Evolutionary conservation across 1,139 yeast species (phyloP).

Genomic region (Pichia sp.): DNA sequence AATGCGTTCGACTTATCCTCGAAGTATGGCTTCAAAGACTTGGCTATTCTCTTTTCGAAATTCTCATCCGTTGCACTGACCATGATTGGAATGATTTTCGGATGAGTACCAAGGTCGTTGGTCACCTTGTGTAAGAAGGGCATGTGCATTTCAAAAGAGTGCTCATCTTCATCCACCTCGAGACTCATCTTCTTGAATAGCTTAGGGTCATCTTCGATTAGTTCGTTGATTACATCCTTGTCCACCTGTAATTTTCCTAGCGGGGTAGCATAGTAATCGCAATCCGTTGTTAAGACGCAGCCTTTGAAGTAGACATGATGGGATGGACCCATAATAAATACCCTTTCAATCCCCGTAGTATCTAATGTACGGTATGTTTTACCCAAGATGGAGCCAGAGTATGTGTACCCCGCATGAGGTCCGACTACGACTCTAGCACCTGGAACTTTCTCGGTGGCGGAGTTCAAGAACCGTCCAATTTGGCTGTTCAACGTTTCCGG

Average conservation of each 20-base stretch:
- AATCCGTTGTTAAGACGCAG: slow-evolving; percentile 54
- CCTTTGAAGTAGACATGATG: slow-evolving; percentile 81
- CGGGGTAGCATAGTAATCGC: slow-evolving; percentile 67
- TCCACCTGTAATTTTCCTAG: slow-evolving; percentile 73
- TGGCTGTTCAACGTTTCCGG: slow-evolving; percentile 43
- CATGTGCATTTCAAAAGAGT: slow-evolving; percentile 91
- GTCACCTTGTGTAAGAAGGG: slow-evolving; percentile 62
- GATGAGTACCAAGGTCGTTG: slow-evolving; percentile 34
- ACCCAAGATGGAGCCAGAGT: slow-evolving; percentile 75
- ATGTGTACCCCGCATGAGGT: slow-evolving; percentile 89
- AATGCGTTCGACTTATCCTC: slow-evolving; percentile 58
- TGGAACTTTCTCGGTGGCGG: slow-evolving; percentile 21
- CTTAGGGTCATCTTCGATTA: slow-evolving; percentile 32
- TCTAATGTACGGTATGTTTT: slow-evolving; percentile 76
- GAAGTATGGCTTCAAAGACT: slow-evolving; percentile 50
- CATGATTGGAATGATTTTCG: slow-evolving; percentile 72
- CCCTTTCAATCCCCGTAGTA: slow-evolving; percentile 47
- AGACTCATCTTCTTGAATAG: slow-evolving; percentile 54
- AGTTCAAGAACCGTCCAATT: slow-evolving; percentile 37
- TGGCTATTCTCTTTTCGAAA: slow-evolving; percentile 45
- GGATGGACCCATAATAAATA: slow-evolving; percentile 87
- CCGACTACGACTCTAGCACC: slow-evolving; percentile 63
- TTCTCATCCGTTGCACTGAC: slow-evolving; percentile 56
- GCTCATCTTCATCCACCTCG: slow-evolving; percentile 77
- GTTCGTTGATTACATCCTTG: slow-evolving; percentile 36